These are phyloP conservation scores for Dacryopinax primogenitus DNA, from an alignment of 768 basidiomycete species.

Conservation along the genomic window DNA sequence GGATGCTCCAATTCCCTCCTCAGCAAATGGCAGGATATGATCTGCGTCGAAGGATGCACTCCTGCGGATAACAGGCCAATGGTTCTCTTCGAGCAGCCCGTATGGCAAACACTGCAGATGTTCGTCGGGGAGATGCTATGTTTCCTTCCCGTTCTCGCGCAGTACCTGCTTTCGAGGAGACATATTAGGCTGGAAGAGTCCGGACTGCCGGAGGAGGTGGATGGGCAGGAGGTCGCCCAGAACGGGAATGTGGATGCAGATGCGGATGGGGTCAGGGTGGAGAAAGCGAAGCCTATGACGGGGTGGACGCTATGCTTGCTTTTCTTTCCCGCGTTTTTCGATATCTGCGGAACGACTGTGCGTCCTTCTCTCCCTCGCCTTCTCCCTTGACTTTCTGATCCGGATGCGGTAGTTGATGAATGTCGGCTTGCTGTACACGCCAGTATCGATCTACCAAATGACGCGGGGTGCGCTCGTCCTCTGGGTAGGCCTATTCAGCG, in stretches of 20 bases:
- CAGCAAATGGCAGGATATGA: slow-evolving; percentile 93
- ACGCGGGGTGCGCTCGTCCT: slow-evolving; percentile 69
- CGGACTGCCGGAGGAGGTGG: slow-evolving; percentile 8
- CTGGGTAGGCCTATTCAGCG: slow-evolving; percentile 83
- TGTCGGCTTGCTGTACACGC: slow-evolving; percentile 85
- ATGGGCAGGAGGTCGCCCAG: background rate
- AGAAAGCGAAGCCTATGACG: slow-evolving; percentile 9
- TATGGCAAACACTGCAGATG: slow-evolving; percentile 83
- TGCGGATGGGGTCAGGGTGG: too few species aligned
- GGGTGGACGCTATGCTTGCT: slow-evolving; percentile 41
- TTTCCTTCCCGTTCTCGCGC: slow-evolving; percentile 20
- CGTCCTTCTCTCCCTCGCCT: slow-evolving; percentile 26
- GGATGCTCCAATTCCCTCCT: slow-evolving; percentile 55
- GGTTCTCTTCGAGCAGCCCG: slow-evolving; percentile 84
- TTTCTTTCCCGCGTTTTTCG: slow-evolving; percentile 25
- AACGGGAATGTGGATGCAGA: background rate
- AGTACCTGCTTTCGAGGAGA: slow-evolving; percentile 15
- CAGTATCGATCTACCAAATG: slow-evolving; percentile 97
- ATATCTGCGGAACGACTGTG: slow-evolving; percentile 83
- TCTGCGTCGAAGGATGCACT: slow-evolving; percentile 89
- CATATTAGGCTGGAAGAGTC: background rate
- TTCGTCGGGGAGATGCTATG: slow-evolving; percentile 77
- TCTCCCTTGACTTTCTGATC: slow-evolving; percentile 14
- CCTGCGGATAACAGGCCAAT: slow-evolving; percentile 46
- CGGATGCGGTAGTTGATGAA: slow-evolving; percentile 59